Percentiles rank a stretch among this genome's conserved stretches.
These are phyloP conservation scores for Polyplosphaeria fusca DNA, from an alignment of 495 filamentous ascomycete species.

Conservation along the genomic window DNA sequence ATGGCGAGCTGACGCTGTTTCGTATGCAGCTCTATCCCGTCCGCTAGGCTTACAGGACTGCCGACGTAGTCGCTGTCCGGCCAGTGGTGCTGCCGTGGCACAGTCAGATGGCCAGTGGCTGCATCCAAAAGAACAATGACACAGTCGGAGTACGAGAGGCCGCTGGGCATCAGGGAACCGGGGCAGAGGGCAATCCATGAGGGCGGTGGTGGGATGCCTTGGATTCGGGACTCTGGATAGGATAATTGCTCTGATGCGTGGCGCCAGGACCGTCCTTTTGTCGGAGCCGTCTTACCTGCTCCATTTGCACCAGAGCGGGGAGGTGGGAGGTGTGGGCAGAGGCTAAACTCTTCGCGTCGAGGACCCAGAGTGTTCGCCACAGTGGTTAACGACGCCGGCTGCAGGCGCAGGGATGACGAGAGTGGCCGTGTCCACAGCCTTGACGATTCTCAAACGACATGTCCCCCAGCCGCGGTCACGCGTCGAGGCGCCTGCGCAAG, in stretches of 20 bases:
- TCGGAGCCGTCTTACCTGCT: conserved; percentile 21
- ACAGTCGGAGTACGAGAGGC: conserved; percentile 23
- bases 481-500: conserved; percentile 15
- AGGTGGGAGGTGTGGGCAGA: conserved; percentile 1
- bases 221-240: conserved; percentile 19
- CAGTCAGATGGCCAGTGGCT: conserved; percentile 26
- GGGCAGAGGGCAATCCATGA: conserved; percentile 17
- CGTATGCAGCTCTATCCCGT: conserved; percentile 21
- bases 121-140: conserved; percentile 25
- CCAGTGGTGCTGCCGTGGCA: conserved; percentile 6
- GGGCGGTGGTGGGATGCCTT: conserved; percentile 27
- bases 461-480: conserved; percentile 10
- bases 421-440: conserved; percentile 30
- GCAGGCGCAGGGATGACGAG: conserved; percentile 8
- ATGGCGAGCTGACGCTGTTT: conserved; percentile 27
- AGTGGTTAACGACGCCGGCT: conserved; percentile 12
- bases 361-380: conserved; percentile 18
- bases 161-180: conserved; percentile 15
- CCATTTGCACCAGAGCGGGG: conserved; percentile 17
- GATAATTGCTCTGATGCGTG: conserved; percentile 23
- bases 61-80: background rate
- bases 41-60: too few species aligned
- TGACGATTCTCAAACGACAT: conserved; percentile 24
- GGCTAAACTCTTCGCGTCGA: conserved; percentile 16
- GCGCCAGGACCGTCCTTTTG: conserved; percentile 7